phyloP scores from a whole-genome alignment of 176 grass and related monocot species.

The Aegilops umbellulata region DNA sequence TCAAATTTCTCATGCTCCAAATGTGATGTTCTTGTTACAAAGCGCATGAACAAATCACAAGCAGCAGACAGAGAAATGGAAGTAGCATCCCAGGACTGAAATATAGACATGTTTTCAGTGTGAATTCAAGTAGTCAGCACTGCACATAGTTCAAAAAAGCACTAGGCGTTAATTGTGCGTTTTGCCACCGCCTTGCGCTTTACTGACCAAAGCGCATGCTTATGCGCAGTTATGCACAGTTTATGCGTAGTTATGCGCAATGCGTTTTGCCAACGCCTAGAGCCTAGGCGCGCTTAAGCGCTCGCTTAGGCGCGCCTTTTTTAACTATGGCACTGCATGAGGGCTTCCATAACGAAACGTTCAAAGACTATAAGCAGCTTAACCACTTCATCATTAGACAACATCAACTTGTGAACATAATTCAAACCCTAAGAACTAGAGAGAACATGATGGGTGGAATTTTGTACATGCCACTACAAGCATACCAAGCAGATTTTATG shows the following conservation, averaged over 20 bases:
- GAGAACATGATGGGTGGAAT: background rate
- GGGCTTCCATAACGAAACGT: background rate
- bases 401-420: background rate
- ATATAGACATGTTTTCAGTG: background rate
- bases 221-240: too few species aligned
- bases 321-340: background rate
- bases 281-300: too few species aligned
- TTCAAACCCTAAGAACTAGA: background rate
- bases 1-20: conserved; percentile 94
- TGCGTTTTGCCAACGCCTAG: too few species aligned
- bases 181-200: too few species aligned
- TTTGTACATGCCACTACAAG: background rate
- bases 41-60: conserved; percentile 96
- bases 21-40: conserved; percentile 93
- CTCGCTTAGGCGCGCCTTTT: too few species aligned
- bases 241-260: too few species aligned
- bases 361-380: background rate
- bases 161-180: too few species aligned
- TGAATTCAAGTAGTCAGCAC: background rate
- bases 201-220: too few species aligned
- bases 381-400: background rate
- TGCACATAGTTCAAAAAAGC: too few species aligned
- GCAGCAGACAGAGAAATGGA: conserved; percentile 94
- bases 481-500: background rate
- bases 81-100: conserved; percentile 90